These are phyloP conservation scores for Cyclocybe cylindracea DNA, from an alignment of 768 basidiomycete genomes.

Conservation along the genomic window DNA sequence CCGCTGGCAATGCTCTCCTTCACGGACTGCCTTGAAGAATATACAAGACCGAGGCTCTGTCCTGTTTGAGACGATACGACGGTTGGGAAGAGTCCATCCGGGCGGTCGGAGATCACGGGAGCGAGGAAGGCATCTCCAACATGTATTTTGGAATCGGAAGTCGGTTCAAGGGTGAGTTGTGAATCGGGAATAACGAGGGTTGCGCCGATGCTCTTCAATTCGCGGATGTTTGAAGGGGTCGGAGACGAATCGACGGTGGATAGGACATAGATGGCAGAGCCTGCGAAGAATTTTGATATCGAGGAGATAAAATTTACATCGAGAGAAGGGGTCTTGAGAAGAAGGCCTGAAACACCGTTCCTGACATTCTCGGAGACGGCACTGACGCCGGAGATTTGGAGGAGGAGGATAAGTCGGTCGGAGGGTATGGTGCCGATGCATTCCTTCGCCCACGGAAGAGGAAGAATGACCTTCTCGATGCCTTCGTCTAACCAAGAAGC, in stretches of 20 bases:
- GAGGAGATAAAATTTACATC: constrained; percentile 79
- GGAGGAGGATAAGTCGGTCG: constrained; percentile 71
- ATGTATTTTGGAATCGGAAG: constrained; percentile 63
- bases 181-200: constrained; percentile 72
- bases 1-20: constrained; percentile 85
- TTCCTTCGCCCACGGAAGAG: constrained; percentile 63
- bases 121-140: constrained; percentile 87
- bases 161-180: constrained; percentile 59
- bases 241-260: constrained; percentile 50
- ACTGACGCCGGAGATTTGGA: constrained; percentile 72
- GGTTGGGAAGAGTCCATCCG: constrained; percentile 92
- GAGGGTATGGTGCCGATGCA: constrained; percentile 69
- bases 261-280: constrained; percentile 64
- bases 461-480: constrained; percentile 77
- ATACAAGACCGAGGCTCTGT: constrained; percentile 87
- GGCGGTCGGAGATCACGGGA: constrained; percentile 78
- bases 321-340: constrained; percentile 72
- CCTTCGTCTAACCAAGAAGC: constrained; percentile 75
- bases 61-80: constrained; percentile 82
- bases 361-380: constrained; percentile 77
- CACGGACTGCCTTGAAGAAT: constrained; percentile 88
- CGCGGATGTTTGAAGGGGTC: constrained; percentile 59
- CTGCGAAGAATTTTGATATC: constrained; percentile 71
- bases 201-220: constrained; percentile 58
- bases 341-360: constrained; percentile 73